A percentile compares a stretch with the other conserved stretches of the same genome.
Conservation (phyloP, 306 rosid genomes). For the Acacia crassicarpa region DNA sequence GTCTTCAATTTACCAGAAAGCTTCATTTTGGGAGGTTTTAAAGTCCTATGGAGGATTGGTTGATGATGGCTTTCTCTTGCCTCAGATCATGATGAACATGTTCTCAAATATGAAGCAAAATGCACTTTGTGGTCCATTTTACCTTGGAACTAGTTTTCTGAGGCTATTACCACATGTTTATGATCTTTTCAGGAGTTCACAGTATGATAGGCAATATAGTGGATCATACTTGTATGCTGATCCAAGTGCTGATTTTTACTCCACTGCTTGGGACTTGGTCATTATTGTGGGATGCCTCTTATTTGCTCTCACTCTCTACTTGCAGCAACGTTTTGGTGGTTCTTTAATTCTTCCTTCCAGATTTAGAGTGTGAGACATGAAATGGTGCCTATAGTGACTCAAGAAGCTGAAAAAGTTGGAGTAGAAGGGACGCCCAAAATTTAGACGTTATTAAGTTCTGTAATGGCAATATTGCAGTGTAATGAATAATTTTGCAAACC, state of each 20-base stretch:
- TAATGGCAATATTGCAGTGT: background rate
- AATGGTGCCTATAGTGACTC: background rate
- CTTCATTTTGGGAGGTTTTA: conserved; percentile 39
- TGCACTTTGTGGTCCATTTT: conserved; percentile 47
- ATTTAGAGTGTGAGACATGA: background rate
- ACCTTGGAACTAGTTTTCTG: conserved; percentile 60
- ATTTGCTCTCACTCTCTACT: conserved; percentile 46
- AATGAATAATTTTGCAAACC: background rate
- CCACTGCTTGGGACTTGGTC: conserved; percentile 53
- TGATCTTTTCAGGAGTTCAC: conserved; percentile 53
- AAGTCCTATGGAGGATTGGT: conserved; percentile 52
- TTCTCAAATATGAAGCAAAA: conserved; percentile 36
- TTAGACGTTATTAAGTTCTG: background rate
- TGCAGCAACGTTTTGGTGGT: conserved; percentile 9
- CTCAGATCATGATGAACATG: conserved; percentile 59
- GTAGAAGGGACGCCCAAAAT: background rate
- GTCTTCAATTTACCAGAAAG: background rate
- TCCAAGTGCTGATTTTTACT: conserved; percentile 48
- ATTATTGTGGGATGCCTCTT: conserved; percentile 43
- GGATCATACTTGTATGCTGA: conserved; percentile 43
- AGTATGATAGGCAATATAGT: conserved; percentile 2
- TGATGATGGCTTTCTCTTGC: conserved; percentile 60
- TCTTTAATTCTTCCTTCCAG: background rate
- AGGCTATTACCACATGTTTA: conserved; percentile 59
- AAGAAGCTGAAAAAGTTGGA: background rate